Evolutionary conservation across 257 asterid species (phyloP), one percentile per base, ranked within the genome.

Genomic region (Voacanga thouarsii): DNA sequence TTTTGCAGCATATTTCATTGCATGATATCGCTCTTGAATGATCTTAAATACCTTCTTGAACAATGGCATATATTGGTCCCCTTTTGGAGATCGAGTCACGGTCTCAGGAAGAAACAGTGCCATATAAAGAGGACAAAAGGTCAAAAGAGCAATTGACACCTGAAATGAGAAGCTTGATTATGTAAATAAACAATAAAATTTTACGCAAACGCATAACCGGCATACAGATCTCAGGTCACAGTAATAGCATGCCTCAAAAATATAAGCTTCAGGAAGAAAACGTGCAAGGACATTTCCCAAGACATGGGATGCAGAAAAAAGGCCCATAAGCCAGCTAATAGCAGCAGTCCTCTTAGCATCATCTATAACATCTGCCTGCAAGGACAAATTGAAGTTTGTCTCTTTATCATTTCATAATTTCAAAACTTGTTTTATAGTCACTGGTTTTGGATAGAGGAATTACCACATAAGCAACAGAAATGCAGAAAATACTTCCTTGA

Each of bases 401-500:
- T 77, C 37, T 50, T 26, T 8, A 33, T 64, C 26, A n/a, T 24
- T 51, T 6, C 23, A 28, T 51, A n/a, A 66, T 12, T 24, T 10
- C 33, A 49, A 74, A 77, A 67, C 41, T 26, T 71, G 39, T 63
- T 53, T 28, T 50, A 49, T 33, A 33, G 43, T 14, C 23, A 55
- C 73, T 71, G 41, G 71, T 23, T 67, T 39, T 14, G 67, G 76
- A 78, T 66, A 81, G 75, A 85, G 41, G 6, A 45, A 89, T 90
- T 90, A 94, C 99, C 72, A 91, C 92, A 81, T 94, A 94, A 80
- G 97, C 97, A 82, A 92, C 91, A 59, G 99, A 78, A 82, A 94
- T 90, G 84, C 94, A 89, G 91, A 92, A 92, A 83, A 94, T 89
- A 91, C 92, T 94, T 85, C 99, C 99, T 83, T 94, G 96, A 90